Evolutionary conservation across 495 filamentous ascomycete genomes (phyloP).

Genomic region (Talaromyces stipitatus): DNA sequence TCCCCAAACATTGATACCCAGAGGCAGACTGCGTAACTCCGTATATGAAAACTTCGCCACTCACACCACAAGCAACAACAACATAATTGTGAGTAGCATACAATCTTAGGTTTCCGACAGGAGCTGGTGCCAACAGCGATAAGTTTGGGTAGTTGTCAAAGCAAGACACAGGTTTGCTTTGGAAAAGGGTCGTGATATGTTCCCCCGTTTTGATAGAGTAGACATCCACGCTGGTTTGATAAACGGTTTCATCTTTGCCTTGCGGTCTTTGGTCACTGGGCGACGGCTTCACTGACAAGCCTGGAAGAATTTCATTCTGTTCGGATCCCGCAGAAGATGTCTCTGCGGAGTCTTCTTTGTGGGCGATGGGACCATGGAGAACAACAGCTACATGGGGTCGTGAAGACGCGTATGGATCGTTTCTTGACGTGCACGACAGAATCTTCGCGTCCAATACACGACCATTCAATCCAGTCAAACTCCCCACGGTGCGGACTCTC

Average conservation of each 20-base stretch:
- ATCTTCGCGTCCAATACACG: conserved; percentile 78
- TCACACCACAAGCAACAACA: conserved; percentile 67
- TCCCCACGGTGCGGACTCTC: conserved; percentile 55
- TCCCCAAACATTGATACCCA: conserved; percentile 72
- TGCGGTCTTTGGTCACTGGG: conserved; percentile 18
- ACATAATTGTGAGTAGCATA: conserved; percentile 59
- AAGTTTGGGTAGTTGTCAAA: conserved; percentile 35
- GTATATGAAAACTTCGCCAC: conserved; percentile 81
- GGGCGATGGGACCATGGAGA: conserved; percentile 61
- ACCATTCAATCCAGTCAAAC: conserved; percentile 67
- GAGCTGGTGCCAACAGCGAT: conserved; percentile 45
- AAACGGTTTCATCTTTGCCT: conserved; percentile 42
- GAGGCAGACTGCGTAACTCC: conserved; percentile 24
- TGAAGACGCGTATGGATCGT: conserved; percentile 30
- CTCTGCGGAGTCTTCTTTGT: conserved; percentile 27
- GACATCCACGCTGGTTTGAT: conserved; percentile 80
- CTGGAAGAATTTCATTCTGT: conserved; percentile 24
- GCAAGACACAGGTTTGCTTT: conserved; percentile 40
- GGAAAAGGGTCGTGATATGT: conserved; percentile 61
- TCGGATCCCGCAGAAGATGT: conserved; percentile 31
- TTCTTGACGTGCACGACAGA: conserved; percentile 46
- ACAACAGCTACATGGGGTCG: conserved; percentile 67
- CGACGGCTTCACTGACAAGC: conserved; percentile 16
- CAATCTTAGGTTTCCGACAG: conserved; percentile 63
- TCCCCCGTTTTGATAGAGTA: conserved; percentile 67